Evolutionary conservation across 805 yeast genomes (phyloP).

Genomic region (Debaryomyces maramus): DNA sequence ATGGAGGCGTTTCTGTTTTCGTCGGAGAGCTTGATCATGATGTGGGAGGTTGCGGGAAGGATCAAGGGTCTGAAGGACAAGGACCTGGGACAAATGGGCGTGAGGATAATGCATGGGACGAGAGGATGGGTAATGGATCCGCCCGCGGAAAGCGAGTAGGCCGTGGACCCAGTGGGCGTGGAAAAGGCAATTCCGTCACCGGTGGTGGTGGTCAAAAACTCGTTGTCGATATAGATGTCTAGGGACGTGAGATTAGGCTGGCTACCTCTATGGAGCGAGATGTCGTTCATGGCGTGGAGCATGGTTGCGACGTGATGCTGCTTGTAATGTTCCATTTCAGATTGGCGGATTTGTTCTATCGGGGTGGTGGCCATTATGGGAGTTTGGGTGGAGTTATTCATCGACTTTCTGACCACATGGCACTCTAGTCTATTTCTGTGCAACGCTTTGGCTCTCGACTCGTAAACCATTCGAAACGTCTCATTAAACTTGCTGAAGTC

Average conservation of each 20-base stretch:
- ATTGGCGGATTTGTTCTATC: slow-evolving; percentile 7
- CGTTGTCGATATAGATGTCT: slow-evolving; percentile 83
- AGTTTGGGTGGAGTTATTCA: slow-evolving; percentile 2
- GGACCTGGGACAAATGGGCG: slow-evolving; percentile 92
- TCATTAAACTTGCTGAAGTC: slow-evolving; percentile 61
- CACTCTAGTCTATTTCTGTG: slow-evolving; percentile 81
- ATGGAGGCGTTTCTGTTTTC: slow-evolving; percentile 41
- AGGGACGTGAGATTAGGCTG: slow-evolving; percentile 81
- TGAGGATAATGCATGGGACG: slow-evolving; percentile 76
- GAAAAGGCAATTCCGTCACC: slow-evolving; percentile 87
- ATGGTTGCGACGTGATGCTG: slow-evolving; percentile 26
- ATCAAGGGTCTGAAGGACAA: slow-evolving; percentile 87
- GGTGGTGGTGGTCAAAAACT: slow-evolving; percentile 82
- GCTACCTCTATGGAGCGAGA: slow-evolving; percentile 83
- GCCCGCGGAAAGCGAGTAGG: slow-evolving; percentile 85
- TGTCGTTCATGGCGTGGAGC: slow-evolving; percentile 89
- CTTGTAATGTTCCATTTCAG: slow-evolving; percentile 16
- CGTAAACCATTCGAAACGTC: slow-evolving; percentile 66
- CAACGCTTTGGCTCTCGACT: slow-evolving; percentile 67
- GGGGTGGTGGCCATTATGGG: slow-evolving; percentile 6
- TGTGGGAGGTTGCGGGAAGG: slow-evolving; percentile 75
- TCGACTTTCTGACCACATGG: slow-evolving; percentile 44
- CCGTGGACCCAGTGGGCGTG: slow-evolving; percentile 95
- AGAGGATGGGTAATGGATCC: slow-evolving; percentile 91
- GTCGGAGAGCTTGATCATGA: slow-evolving; percentile 60